phyloP scores from a whole-genome alignment of 2,329 filamentous ascomycete genomes.

The Botrytis byssoidea region DNA sequence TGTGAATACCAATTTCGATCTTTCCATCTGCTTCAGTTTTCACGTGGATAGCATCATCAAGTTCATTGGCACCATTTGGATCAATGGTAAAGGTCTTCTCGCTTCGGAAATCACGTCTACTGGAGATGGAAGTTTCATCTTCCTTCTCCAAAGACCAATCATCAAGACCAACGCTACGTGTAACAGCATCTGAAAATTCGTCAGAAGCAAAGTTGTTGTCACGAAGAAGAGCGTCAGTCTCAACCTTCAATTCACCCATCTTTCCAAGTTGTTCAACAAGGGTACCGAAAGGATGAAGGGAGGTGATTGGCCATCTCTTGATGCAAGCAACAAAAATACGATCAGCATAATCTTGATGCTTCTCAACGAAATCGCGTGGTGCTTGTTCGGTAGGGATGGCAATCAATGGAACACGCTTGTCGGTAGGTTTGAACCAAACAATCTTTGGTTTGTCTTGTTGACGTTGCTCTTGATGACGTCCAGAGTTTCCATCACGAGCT shows the following conservation, averaged over 20 bases:
- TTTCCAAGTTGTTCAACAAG: conserved; percentile 94
- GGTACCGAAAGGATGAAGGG: conserved; percentile 97
- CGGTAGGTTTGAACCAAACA: conserved; percentile 99
- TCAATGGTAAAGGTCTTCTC: conserved; percentile 92
- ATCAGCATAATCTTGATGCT: conserved; percentile 95
- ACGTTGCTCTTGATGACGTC: conserved; percentile 73
- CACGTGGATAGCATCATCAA: conserved; percentile 91
- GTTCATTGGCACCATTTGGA: conserved; percentile 79
- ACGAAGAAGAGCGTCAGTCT: conserved; percentile 92
- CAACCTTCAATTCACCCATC: conserved; percentile 96
- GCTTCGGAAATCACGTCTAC: conserved; percentile 84
- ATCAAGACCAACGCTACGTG: conserved; percentile 87
- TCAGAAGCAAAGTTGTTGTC: conserved; percentile 99
- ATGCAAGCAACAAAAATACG: conserved; percentile 99
- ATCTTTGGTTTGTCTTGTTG: conserved; percentile 98
- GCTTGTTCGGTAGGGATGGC: conserved; percentile 98
- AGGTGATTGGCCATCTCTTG: conserved; percentile 99
- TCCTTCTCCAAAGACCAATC: conserved; percentile 88
- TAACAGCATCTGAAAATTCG: conserved; percentile 94
- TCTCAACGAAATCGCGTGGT: conserved; percentile 95
- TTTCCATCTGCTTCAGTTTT: conserved; percentile 80
- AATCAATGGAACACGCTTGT: conserved; percentile 97
- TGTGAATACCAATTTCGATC: conserved; percentile 92
- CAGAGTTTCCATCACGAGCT: conserved; percentile 75
- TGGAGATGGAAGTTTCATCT: conserved; percentile 68